Evolutionary conservation across 306 rosid species (phyloP), one percentile per base, ranked within the genome.

Genomic region (Nissolia schottii): DNA sequence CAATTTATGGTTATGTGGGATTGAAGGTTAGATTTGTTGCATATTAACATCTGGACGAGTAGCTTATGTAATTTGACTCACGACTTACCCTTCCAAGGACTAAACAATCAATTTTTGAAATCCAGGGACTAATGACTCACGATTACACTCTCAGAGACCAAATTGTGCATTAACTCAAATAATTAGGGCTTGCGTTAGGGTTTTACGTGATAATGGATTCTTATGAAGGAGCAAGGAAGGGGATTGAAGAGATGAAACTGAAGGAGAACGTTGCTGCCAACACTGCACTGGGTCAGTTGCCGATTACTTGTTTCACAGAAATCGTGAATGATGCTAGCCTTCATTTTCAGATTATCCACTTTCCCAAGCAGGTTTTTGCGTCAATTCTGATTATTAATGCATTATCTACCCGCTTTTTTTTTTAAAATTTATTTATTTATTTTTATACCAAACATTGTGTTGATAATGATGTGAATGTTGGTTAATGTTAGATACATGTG

Each of bases 11-110:
- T 70, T 91, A 87, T 72, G 86, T 84, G 72, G 97, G 82, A n/a
- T 70, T 91, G 85, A 81, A 91, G 99, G 99, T 77, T 45, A 57
- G 31, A 27, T 22, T 10, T 65, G 7, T 35, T 66, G 79, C 87
- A 95, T 97, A 95, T 95, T 58, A 82, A 82, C 43, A 74, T 95
- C 34, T 91, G 96, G 99, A 34, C 91, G 71, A 89, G 96, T 82
- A 84, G 88, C 74, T 32, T 86, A 68, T 91, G n/a, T n/a, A n/a
- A n/a, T n/a, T n/a, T n/a, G n/a, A n/a, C n/a, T n/a, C n/a, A n/a
- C n/a, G n/a, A n/a, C n/a, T n/a, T n/a, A n/a, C n/a, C n/a, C n/a
- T n/a, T n/a, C n/a, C n/a, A n/a, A n/a, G n/a, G n/a, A n/a, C n/a
- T n/a, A n/a, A n/a, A n/a, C n/a, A n/a, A n/a, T n/a, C n/a, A n/a